Evolutionary conservation across 1,284 basidiomycete genomes (phyloP), one percentile per base, ranked within the genome.

Genomic region (Phlebopus sp.): DNA sequence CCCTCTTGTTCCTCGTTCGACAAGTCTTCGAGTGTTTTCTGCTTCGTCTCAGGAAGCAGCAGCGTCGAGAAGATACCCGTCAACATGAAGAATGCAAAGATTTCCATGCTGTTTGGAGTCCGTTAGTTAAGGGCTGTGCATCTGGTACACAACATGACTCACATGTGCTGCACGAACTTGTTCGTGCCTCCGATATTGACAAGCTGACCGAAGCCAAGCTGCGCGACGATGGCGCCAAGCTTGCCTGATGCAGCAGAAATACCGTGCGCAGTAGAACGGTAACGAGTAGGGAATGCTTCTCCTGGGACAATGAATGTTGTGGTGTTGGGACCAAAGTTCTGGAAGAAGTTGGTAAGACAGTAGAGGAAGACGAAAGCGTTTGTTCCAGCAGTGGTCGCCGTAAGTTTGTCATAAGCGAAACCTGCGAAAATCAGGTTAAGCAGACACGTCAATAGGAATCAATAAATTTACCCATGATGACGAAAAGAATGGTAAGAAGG

Each of bases 241-340:
- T 86, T 88, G 19, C 82, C 82, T 17, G 73, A 74, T 2, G 84
- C 84, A 18, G 86, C 86, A 2, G 79, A 79, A 57, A 88, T 81
- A 50, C 86, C 84, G 64, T 85, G 78, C 6, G 77, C 82, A n/a
- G 85, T 86, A 1, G 81, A 77, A 42, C 84, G 75, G 69, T 86
- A 86, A 31, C 86, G 77, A 3, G 87, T 88, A 2, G 87, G 86
- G 76, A 88, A 90, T 25, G 73, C 76, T 63, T 90, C 85, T 4
- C 78, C 84, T 23, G 87, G 87, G 36, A 88, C 68, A 54, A 89
- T 57, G 54, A 76, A 90, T 11, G 86, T 89, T 2, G 86, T 89
- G 2, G 83, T 80, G 69, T 88, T 90, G 31, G 87, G 82, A 3
- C 86, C 84, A 56, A 78, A 80, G 56, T 77, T 79, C 46, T 72